Evolutionary conservation across 352 stramenopile genomes (phyloP), one percentile per base, ranked within the genome.

Genomic region (Nannochloropsis limnetica): DNA sequence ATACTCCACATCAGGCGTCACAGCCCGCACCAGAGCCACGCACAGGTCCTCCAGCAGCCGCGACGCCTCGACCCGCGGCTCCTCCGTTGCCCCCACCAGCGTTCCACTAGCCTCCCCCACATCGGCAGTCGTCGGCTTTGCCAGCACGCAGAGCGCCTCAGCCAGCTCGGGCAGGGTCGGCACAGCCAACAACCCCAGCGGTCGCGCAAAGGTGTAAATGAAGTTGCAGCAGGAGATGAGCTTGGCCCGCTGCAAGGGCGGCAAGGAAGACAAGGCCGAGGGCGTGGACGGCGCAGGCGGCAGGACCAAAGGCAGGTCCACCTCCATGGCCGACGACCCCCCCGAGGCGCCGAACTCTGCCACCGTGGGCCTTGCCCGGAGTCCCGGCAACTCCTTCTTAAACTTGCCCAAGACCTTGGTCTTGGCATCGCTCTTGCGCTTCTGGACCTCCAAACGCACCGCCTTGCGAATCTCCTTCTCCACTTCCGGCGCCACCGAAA

Each of bases 1-100:
- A 22, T 74, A 74, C 25, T 74, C 61, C 0, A 74, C 61, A 11
- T 74, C 61, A 74, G 61, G 61, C n/a, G 61, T 74, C 20, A 74
- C 61, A 20, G 61, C 61, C 20, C 61, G 61, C 11, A 74, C 61
- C 61, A 74, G 25, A 20, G 61, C 61, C 11, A 74, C 11, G 61
- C 61, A 74, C 61, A 74, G 11, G 61, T 74, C 61, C 11, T 74
- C 61, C n/a, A 74, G n/a, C 61, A 74, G 61, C 61, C 61, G 61
- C 61, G 20, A 25, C 61, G 61, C 61, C 61, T 74, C 61, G n/a
- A 11, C 25, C n/a, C 25, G 15, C 0, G n/a, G 61, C n/a, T 27
- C 61, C 61, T 74, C 61, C 4, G 61, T 20, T 15, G n/a, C 2
- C 61, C n/a, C 61, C n/a, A 67, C 11, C n/a, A 29, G 61, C n/a